phyloP scores from a whole-genome alignment of 805 yeast genomes.

The Candida nanaspora region DNA sequence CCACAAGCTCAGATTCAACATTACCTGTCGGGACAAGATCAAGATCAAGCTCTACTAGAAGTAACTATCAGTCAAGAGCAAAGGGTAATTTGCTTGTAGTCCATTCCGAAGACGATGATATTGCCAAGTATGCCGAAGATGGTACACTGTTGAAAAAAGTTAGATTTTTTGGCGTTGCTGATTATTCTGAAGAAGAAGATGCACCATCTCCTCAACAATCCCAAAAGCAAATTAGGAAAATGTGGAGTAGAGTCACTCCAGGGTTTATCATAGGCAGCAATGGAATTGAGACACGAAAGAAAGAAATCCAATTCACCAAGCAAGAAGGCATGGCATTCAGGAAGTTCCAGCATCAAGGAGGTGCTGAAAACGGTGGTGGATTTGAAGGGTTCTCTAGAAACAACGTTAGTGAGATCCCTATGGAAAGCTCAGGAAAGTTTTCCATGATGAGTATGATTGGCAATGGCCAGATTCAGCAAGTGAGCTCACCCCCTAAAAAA shows the following conservation, averaged over 20 bases:
- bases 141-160: constrained; percentile 33
- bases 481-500: constrained; percentile 9
- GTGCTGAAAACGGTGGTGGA: constrained; percentile 9
- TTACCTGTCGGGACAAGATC: not conserved
- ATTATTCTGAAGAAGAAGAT: constrained; percentile 46
- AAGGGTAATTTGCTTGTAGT: constrained; percentile 19
- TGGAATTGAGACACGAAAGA: constrained; percentile 14
- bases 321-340: constrained; percentile 32
- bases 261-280: constrained; percentile 8
- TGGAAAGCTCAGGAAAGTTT: constrained; percentile 20
- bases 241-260: constrained; percentile 26
- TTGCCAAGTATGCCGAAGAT: constrained; percentile 5
- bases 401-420: constrained; percentile 10
- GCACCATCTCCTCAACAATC: constrained; percentile 37
- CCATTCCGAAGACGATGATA: not conserved
- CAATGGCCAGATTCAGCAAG: constrained; percentile 3
- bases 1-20: not conserved
- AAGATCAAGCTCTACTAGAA: constrained; percentile 1
- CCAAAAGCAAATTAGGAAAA: constrained; percentile 27
- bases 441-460: constrained; percentile 24
- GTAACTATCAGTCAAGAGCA: constrained; percentile 2
- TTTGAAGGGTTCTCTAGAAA: constrained; percentile 18
- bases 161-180: constrained; percentile 45
- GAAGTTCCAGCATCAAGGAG: constrained; percentile 14
- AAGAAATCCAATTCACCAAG: constrained; percentile 22